phyloP scores from a whole-genome alignment of 331 rosid species.

The Quercus lobata region DNA sequence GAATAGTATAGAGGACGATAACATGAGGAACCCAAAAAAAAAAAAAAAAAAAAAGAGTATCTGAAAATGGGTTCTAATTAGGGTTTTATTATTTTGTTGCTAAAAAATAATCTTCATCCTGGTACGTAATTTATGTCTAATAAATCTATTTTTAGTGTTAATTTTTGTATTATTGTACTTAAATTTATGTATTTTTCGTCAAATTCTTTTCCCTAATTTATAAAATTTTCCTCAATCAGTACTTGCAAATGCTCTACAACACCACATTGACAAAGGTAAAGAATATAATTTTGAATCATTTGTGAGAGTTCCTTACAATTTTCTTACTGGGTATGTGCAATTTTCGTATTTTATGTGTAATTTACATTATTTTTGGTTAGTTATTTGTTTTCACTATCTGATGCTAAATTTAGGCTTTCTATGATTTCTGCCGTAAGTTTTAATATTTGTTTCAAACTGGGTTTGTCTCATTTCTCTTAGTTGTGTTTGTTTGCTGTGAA shows the following conservation, averaged over 20 bases:
- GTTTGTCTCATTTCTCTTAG: neutral
- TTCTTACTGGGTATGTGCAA: neutral
- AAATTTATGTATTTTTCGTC: neutral
- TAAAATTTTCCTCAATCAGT: neutral
- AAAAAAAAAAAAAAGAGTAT: neutral
- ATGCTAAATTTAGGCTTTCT: slow-evolving; percentile 7
- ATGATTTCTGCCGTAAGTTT: neutral
- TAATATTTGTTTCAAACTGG: neutral
- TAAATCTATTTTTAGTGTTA: neutral
- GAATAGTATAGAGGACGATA: neutral
- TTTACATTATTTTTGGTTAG: neutral
- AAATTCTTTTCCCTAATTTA: neutral
- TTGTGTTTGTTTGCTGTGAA: neutral
- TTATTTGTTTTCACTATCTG: neutral
- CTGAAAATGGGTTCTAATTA: neutral
- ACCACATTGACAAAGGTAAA: slow-evolving; percentile 15
- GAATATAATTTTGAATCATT: neutral
- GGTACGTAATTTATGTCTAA: neutral
- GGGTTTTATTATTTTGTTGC: neutral
- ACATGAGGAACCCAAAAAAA: neutral
- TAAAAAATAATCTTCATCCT: neutral
- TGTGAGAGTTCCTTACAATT: neutral
- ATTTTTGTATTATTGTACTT: neutral
- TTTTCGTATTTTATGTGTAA: neutral
- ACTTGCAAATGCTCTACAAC: slow-evolving; percentile 14